Base-by-base conservation (phyloP, 2,329 filamentous ascomycete species). In the Aaosphaeria arxii region DNA sequence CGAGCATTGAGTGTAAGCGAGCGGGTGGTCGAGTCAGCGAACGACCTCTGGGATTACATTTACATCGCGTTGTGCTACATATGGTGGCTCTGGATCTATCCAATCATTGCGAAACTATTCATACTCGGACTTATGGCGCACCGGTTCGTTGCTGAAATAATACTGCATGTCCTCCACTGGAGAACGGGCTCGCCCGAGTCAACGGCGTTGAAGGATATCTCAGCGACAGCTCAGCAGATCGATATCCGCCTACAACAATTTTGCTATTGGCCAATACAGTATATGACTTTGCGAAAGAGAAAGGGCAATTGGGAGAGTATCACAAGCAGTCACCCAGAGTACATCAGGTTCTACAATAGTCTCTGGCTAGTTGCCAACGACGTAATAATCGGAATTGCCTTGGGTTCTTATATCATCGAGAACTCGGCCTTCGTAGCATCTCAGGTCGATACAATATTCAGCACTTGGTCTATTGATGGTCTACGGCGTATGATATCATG, bases 301-400 rank as follows among this genome's bases (percentile, higher is more conserved):
- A 95, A 95, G 65, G 85, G 86, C 53, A 90, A 95, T 59, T 97
- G 94, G 92, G 89, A 91, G 49, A 97, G 92, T 67, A 88, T 97
- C 47, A 96, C 91, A 0, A 94, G 87, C 42, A 96, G 87, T 60
- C 92, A 99, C 69, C 90, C 92, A 1, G 94, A 99, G 69, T 99
- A 99, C 69, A 99, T 99, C 57, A 87, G 94, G 11, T 99, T 99
- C 72, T 99, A 97, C 74, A 99, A 99, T 70, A 96, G 91, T 63
- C 77, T 99, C 4, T 99, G 94, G 94, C 87, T 99, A 6, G 94
- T 99, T 24, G 91, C 91, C 30, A 99, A 99, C 73, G 94, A 99
- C 73, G 88, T 99, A 42, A 99, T 99, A 55, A 97, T 99, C 50
- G 95, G 94, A 29, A 96, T 99, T 57, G 94, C 94, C 1, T 74